Conservation (phyloP, 2,329 filamentous ascomycete genomes). For the Sarocladium oryzae region DNA sequence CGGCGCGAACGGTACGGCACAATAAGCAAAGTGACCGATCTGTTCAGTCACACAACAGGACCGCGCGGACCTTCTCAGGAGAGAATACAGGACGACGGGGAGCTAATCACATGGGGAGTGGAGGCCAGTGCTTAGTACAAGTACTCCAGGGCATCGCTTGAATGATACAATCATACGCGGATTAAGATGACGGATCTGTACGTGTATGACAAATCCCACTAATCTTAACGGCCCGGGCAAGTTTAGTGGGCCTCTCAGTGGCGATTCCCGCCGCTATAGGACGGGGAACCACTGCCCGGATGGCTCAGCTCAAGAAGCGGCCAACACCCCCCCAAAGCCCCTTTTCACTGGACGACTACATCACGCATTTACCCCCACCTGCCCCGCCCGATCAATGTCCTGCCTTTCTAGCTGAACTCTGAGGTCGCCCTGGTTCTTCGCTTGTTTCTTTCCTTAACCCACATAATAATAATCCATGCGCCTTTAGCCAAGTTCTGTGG, state of each 20-base stretch:
- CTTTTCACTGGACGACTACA: too few relatives aligned
- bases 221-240: background rate
- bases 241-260: background rate
- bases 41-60: background rate
- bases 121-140: background rate
- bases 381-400: background rate
- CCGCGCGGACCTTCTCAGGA: background rate
- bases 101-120: background rate
- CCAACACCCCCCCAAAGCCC: too few relatives aligned
- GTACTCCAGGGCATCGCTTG: too few relatives aligned
- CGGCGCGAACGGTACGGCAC: background rate
- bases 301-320: too few relatives aligned
- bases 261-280: background rate
- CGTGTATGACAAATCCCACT: conserved; percentile 2
- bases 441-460: background rate
- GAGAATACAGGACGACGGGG: background rate
- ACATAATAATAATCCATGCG: too few relatives aligned
- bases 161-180: too few relatives aligned
- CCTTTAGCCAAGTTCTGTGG: too few relatives aligned
- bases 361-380: too few relatives aligned
- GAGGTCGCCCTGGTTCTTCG: background rate
- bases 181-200: too few relatives aligned
- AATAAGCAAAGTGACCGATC: background rate
- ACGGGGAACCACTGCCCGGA: too few relatives aligned
- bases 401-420: background rate